Percentiles rank a stretch among this genome's conserved stretches.
phyloP scores from a whole-genome alignment of 345 rosid genomes.

The Reutealis trisperma region DNA sequence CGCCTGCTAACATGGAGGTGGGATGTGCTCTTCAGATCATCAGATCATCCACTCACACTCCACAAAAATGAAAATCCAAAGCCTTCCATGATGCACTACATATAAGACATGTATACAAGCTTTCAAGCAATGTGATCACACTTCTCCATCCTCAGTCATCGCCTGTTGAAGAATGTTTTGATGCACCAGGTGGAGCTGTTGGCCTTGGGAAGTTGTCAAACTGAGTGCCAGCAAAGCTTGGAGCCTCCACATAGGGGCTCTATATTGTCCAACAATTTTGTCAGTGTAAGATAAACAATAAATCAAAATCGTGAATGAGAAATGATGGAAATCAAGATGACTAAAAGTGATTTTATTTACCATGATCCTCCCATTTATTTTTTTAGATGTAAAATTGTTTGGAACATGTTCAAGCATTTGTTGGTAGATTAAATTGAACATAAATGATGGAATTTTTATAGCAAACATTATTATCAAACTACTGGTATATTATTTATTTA shows the following conservation, averaged over 20 bases:
- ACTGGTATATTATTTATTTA: neutral
- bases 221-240: conserved; percentile 42
- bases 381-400: neutral
- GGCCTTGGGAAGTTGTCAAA: conserved; percentile 61
- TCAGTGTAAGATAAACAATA: neutral
- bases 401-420: too few species aligned
- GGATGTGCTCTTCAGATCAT: conserved; percentile 15
- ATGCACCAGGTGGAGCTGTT: conserved; percentile 73
- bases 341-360: neutral
- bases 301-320: neutral
- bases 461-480: neutral
- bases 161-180: conserved; percentile 46
- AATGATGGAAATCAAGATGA: neutral
- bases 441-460: neutral
- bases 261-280: conserved; percentile 13
- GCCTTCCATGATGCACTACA: neutral
- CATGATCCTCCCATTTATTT: neutral
- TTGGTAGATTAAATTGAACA: neutral
- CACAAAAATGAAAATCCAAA: conserved; percentile 12
- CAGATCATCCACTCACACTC: conserved; percentile 16
- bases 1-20: conserved; percentile 1
- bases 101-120: conserved; percentile 13
- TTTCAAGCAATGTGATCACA: neutral
- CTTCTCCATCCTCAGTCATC: conserved; percentile 30
- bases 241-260: conserved; percentile 84